Base-by-base conservation (phyloP, 495 filamentous ascomycete species). In the Staphylotrichum tortipilum region DNA sequence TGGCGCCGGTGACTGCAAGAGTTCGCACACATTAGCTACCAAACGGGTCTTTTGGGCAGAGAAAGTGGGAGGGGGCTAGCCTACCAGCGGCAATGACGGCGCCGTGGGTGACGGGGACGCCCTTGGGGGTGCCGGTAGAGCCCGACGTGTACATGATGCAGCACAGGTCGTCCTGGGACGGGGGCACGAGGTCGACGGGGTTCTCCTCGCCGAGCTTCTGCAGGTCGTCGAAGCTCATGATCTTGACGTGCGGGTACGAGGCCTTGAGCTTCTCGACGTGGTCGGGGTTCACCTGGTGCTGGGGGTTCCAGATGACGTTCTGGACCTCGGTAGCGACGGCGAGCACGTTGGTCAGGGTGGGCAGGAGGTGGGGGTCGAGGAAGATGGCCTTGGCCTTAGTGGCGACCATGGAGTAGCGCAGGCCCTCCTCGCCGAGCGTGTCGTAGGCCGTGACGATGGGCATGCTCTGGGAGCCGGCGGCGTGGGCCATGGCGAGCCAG, bases 111-210 rank as follows among this genome's bases (percentile, higher is more conserved):
- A 98, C 68, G 26, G 89, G 82, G 23, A 98, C 92, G 68, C 92
- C 92, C 77, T 97, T 98, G 30, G 92, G 92, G 0, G 89, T 80
- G 42, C 92, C 92, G 4, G 92, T 98, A n/a, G 91, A 95, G 36
- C 92, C 92, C 26, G 92, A 97, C 2, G 92, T 98, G 74, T 97
- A 98, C 92, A 98, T 98, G 67, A 98, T 94, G 65, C 92, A 95
- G 77, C 86, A 92, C 11, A 98, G 79, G 64, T 95, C 91, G 42
- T 95, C 87, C 2, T 87, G 77, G 22, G 73, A 68, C 3, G 92
- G 90, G 33, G 89, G 85, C 15, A 87, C 82, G 15, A 87, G 80
- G 8, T 96, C 90, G 38, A 82, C 79, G 8, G 78, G 82, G 61
- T 94, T 92, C 53, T 87, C 82, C 66, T 89, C 78, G 58, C 92